Evolutionary conservation across 768 basidiomycete genomes (phyloP).

Genomic region (Psilocybe subaeruginosa): DNA sequence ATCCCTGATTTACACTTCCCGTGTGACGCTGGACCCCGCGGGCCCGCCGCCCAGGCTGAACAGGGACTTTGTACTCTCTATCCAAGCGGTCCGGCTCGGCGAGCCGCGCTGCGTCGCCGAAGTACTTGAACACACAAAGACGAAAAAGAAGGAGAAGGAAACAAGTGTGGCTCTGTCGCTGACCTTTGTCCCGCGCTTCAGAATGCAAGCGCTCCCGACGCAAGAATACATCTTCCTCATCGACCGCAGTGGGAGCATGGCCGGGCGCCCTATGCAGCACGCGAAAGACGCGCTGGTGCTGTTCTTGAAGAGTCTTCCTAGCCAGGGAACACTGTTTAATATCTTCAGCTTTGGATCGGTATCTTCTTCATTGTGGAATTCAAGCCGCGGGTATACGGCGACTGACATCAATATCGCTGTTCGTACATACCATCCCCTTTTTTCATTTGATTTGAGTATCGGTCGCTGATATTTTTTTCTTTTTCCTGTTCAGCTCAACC

Average conservation of each 20-base stretch:
- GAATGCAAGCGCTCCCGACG: not conserved
- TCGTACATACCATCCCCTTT: not conserved
- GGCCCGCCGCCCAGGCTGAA: not conserved
- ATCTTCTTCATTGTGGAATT: constrained; percentile 1
- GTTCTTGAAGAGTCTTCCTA: constrained; percentile 10
- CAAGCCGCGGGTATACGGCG: constrained; percentile 1
- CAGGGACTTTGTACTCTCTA: constrained; percentile 7
- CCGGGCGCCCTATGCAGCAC: not conserved
- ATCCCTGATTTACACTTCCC: not conserved
- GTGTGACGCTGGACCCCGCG: not conserved
- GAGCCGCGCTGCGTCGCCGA: constrained; percentile 9
- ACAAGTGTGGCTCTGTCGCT: constrained; percentile 4
- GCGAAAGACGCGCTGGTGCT: constrained; percentile 6
- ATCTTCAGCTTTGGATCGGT: constrained; percentile 5
- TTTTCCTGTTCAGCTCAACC: not conserved
- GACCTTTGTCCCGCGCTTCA: constrained; percentile 8
- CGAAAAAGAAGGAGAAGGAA: not conserved
- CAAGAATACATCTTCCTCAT: constrained; percentile 12
- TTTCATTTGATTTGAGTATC: not conserved
- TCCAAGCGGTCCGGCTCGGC: constrained; percentile 2
- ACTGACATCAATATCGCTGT: constrained; percentile 1
- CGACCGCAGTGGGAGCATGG: constrained; percentile 9
- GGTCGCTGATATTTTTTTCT: too few species aligned
- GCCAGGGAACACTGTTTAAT: constrained; percentile 2
- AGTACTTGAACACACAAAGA: not conserved